Conservation (phyloP, 73 alveolate genomes). For the Symbiodinium pilosum region DNA sequence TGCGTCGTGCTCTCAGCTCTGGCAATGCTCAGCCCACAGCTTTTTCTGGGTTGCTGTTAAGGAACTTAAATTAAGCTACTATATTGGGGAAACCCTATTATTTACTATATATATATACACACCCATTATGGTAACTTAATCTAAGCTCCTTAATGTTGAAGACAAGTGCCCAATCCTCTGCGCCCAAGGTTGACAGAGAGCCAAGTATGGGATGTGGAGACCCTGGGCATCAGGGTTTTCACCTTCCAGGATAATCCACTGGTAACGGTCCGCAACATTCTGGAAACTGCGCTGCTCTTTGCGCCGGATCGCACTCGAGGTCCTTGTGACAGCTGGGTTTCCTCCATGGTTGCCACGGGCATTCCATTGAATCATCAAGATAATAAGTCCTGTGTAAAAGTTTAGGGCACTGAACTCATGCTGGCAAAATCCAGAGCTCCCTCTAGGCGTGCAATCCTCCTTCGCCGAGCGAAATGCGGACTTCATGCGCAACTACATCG, state of each 20-base stretch:
- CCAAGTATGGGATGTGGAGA: slow-evolving; percentile 82
- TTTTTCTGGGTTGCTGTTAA: no score
- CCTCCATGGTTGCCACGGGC: neutral
- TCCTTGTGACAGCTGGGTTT: neutral
- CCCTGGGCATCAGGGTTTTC: slow-evolving; percentile 62
- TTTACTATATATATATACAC: no score
- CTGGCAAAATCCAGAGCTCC: no score
- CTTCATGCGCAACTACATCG: slow-evolving; percentile 43
- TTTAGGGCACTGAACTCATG: neutral
- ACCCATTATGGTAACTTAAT: no score
- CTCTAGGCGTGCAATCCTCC: slow-evolving; percentile 38
- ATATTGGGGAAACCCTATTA: no score
- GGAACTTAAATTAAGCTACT: no score
- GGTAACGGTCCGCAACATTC: slow-evolving; percentile 30
- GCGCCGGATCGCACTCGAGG: slow-evolving; percentile 30
- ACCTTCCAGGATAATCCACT: slow-evolving; percentile 24
- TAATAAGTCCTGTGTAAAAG: neutral
- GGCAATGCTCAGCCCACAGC: neutral
- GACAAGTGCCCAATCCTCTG: neutral
- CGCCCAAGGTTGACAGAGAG: slow-evolving; percentile 40
- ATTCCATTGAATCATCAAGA: no score
- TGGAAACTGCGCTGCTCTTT: slow-evolving; percentile 63
- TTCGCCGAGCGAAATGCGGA: slow-evolving; percentile 55
- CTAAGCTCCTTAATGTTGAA: no score
- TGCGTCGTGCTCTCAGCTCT: neutral